Percentiles rank a stretch among this genome's conserved stretches.
Evolutionary conservation across 2,329 filamentous ascomycete species (phyloP).

Genomic region (Aspergillus costaricaensis): DNA sequence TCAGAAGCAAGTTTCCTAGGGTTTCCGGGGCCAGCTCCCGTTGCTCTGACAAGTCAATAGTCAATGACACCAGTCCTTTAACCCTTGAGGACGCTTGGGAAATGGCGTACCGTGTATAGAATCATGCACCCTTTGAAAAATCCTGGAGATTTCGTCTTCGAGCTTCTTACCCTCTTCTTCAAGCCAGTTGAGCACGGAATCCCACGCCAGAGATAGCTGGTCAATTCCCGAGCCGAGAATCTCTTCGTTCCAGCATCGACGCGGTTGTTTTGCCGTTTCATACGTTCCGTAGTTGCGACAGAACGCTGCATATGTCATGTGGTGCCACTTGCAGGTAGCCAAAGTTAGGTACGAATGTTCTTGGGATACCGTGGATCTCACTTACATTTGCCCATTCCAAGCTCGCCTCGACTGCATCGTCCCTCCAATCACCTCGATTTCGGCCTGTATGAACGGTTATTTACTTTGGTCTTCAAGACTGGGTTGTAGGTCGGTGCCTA

Average conservation of each 20-base stretch:
- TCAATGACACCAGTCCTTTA: background rate
- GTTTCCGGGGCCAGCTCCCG: background rate
- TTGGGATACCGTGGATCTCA: background rate
- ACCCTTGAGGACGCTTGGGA: too few species aligned
- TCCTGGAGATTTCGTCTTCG: background rate
- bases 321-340: conserved; percentile 15
- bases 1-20: background rate
- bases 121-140: background rate
- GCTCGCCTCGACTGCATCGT: conserved; percentile 12
- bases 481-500: conserved; percentile 1
- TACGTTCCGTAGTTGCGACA: conserved; percentile 21
- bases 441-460: background rate
- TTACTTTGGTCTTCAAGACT: background rate
- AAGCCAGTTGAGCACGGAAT: background rate
- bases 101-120: background rate
- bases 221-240: conserved; percentile 6
- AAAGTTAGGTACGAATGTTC: background rate
- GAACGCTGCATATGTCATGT: conserved; percentile 17
- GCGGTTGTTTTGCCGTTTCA: background rate
- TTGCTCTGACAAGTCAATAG: background rate
- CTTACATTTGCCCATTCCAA: conserved; percentile 16
- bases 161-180: background rate
- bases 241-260: conserved; percentile 21
- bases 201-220: background rate
- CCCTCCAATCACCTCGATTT: conserved; percentile 9